Conservation (phyloP, 2,329 filamentous ascomycete species). For the Cercospora sp. region DNA sequence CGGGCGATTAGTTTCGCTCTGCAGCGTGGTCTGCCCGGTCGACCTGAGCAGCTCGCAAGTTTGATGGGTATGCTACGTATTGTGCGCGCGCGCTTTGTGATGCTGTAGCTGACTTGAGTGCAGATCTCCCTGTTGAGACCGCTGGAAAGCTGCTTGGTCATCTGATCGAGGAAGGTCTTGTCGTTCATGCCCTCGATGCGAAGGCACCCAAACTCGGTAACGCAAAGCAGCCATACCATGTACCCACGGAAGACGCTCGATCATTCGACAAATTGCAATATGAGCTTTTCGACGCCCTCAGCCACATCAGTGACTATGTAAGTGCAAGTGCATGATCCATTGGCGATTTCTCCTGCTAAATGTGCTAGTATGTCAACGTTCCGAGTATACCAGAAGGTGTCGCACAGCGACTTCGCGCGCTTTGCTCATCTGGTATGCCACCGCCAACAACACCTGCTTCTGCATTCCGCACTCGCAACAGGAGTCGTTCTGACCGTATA, state of each 20-base stretch:
- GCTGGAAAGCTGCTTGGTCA: slow-evolving; percentile 24
- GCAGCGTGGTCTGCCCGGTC: slow-evolving; percentile 27
- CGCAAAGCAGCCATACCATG: slow-evolving; percentile 27
- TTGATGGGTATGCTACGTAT: slow-evolving; percentile 24
- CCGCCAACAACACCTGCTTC: slow-evolving; percentile 30
- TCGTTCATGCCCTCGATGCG: slow-evolving; percentile 23
- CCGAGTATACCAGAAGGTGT: background rate
- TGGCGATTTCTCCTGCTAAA: background rate
- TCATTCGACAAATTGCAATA: slow-evolving; percentile 30
- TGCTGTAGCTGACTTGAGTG: slow-evolving; percentile 14
- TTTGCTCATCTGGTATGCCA: slow-evolving; percentile 25
- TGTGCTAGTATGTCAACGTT: slow-evolving; percentile 14
- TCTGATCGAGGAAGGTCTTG: slow-evolving; percentile 29
- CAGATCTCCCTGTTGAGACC: slow-evolving; percentile 22
- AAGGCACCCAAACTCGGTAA: slow-evolving; percentile 21
- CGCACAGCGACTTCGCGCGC: slow-evolving; percentile 19
- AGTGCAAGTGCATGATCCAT: background rate
- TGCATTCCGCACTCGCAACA: slow-evolving; percentile 6
- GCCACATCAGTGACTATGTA: slow-evolving; percentile 30
- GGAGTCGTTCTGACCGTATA: slow-evolving; percentile 16
- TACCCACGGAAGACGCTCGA: slow-evolving; percentile 26
- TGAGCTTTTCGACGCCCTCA: slow-evolving; percentile 34
- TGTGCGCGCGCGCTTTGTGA: background rate
- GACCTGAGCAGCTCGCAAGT: slow-evolving; percentile 21
- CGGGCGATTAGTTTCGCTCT: slow-evolving; percentile 32